These are phyloP conservation scores for Cicer judaicum DNA, from an alignment of 306 rosid species.

Conservation along the genomic window DNA sequence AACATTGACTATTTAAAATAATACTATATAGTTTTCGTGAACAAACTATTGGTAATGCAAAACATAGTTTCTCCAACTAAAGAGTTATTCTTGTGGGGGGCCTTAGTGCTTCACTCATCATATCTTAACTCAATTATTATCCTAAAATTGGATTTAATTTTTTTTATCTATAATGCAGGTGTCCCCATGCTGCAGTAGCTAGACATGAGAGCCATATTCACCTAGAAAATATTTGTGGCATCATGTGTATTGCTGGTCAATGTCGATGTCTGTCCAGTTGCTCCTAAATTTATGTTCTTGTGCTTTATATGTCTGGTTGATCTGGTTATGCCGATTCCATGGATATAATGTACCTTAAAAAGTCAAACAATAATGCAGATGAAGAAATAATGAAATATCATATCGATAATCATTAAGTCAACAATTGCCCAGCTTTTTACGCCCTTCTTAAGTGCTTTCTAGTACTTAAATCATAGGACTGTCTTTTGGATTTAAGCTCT, in stretches of 20 bases:
- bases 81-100: conserved; percentile 16
- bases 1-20: too few species aligned
- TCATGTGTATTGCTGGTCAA: conserved; percentile 27
- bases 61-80: conserved; percentile 33
- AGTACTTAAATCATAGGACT: too few species aligned
- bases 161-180: conserved; percentile 24
- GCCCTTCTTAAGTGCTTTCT: not conserved
- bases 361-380: conserved; percentile 43
- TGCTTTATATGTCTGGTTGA: not conserved
- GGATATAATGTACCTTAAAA: conserved; percentile 24
- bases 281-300: conserved; percentile 30
- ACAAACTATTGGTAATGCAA: not conserved
- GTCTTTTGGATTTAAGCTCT: too few species aligned
- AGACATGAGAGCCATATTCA: conserved; percentile 17
- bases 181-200: conserved; percentile 26
- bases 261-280: not conserved
- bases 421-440: conserved; percentile 6
- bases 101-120: conserved; percentile 27
- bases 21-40: too few species aligned
- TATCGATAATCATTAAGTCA: conserved; percentile 30
- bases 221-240: conserved; percentile 8
- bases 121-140: conserved; percentile 39
- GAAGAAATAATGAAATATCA: not conserved
- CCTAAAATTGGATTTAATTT: conserved; percentile 21
- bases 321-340: conserved; percentile 21